Percentiles rank a stretch among this genome's conserved stretches.
phyloP scores from a whole-genome alignment of 1,139 yeast genomes.

The Candida labiduridarum region DNA sequence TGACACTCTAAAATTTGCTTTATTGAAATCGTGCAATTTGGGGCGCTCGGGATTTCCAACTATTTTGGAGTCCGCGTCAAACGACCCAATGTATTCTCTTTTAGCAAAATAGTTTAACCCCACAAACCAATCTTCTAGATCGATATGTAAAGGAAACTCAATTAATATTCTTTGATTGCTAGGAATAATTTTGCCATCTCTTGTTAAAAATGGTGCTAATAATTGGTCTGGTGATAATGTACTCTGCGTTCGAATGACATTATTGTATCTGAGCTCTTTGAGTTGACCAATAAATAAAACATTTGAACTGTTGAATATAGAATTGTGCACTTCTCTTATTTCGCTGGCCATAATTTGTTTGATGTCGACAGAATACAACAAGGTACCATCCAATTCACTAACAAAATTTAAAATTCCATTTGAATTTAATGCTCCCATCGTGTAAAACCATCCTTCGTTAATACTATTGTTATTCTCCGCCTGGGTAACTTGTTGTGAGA shows the following conservation, averaged over 20 bases:
- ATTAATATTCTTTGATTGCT: conserved; percentile 51
- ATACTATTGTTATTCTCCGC: conserved; percentile 19
- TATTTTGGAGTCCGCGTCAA: conserved; percentile 18
- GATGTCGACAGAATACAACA: conserved; percentile 65
- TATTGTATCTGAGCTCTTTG: conserved; percentile 52
- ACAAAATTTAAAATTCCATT: conserved; percentile 67
- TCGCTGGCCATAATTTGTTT: conserved; percentile 61
- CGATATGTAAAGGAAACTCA: conserved; percentile 69
- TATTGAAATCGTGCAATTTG: conserved; percentile 25
- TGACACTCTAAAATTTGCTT: conserved; percentile 54
- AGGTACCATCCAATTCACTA: conserved; percentile 66
- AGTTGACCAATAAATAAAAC: conserved; percentile 62
- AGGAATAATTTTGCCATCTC: conserved; percentile 37
- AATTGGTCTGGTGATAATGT: conserved; percentile 25
- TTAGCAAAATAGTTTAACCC: conserved; percentile 70
- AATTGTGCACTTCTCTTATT: conserved; percentile 66
- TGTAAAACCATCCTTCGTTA: conserved; percentile 71
- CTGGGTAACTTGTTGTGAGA: conserved; percentile 6
- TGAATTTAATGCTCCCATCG: conserved; percentile 72
- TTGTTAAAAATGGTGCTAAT: conserved; percentile 28
- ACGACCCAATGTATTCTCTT: conserved; percentile 55
- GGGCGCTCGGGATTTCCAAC: conserved; percentile 8
- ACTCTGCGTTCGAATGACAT: conserved; percentile 36
- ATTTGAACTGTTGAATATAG: conserved; percentile 62
- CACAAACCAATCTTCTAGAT: conserved; percentile 83